Evolutionary conservation across 2,329 filamentous ascomycete genomes (phyloP), one percentile per base, ranked within the genome.

Genomic region (Aspergillus spinulosporus): DNA sequence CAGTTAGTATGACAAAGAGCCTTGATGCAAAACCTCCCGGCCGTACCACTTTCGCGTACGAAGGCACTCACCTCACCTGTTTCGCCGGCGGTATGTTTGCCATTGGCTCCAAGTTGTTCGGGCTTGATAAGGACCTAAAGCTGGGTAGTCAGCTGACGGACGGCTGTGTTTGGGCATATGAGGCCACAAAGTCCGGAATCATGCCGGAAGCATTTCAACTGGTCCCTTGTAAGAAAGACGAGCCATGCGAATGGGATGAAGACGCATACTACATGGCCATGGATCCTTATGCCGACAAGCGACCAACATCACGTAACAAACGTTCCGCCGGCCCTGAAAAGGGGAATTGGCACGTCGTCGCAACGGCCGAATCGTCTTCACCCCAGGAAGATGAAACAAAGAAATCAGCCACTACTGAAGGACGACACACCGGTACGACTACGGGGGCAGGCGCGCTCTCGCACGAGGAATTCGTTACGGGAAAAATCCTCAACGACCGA

Each of bases 21-120:
- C 31, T 52, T 15, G 39, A 57, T 34, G 49, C 42, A 15, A 52
- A 49, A 3, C 43, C 48, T 9, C 66, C 8, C 57, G 64, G 8
- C 59, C 66, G 28, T 59, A 63, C 31, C 52, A 52, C 59, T n/a
- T 70, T 83, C 4, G 71, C 77, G 8, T 78, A 83, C 9, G 78
- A 85, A 61, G 77, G 80, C 28, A 79, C 83, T 50, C 84, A 87
- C 67, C 75, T 86, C 11, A 77, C 75, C 28, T 87, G 84, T 71
- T 86, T 84, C 64, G 76, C 80, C 0, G 84, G 84, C 7, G 84
- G 83, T 51, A 86, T 86, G 83, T 82, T 85, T 58, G 84, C 80
- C 0, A 69, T 87, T 0, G 84, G 83, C 29, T 80, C 83, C 44
- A 82, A 80, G 63, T 65, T 86, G 1, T 85, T 86, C 66, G 71